These are phyloP conservation scores for Sporothrix protearum DNA, from an alignment of 2,329 filamentous ascomycete genomes.

Conservation along the genomic window DNA sequence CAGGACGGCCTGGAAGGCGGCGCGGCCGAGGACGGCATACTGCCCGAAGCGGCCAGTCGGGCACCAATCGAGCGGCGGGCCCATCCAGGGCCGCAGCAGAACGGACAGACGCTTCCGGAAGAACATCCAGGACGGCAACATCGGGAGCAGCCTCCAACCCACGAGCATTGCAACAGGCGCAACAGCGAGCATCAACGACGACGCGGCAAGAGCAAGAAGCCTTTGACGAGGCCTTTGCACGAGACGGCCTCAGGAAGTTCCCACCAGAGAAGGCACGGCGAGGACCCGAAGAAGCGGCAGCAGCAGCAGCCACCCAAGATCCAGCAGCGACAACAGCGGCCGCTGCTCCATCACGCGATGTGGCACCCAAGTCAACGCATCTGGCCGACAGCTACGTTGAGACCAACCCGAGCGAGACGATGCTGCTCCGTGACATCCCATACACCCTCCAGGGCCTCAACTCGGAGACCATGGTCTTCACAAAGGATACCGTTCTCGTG, in stretches of 20 bases:
- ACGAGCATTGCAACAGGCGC: not conserved
- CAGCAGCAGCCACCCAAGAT: conserved; percentile 24
- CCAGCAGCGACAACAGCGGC: conserved; percentile 31
- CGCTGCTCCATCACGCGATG: conserved; percentile 35
- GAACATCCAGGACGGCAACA: not conserved
- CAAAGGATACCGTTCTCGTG: conserved; percentile 64
- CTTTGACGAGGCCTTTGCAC: conserved; percentile 53
- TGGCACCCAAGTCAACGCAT: conserved; percentile 55
- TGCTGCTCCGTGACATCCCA: conserved; percentile 73
- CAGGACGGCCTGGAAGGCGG: conserved; percentile 19
- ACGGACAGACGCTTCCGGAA: not conserved
- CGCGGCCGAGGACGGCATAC: conserved; percentile 33
- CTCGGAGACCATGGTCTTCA: conserved; percentile 77
- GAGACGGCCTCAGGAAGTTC: conserved; percentile 48
- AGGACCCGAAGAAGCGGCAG: conserved; percentile 37
- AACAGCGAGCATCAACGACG: conserved; percentile 28
- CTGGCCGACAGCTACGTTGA: conserved; percentile 56
- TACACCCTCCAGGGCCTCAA: conserved; percentile 92
- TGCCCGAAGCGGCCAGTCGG: conserved; percentile 37
- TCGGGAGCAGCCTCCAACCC: not conserved
- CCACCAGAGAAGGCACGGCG: conserved; percentile 42
- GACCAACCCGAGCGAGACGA: conserved; percentile 60
- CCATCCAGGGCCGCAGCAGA: conserved; percentile 2
- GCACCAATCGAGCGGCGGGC: conserved; percentile 46
- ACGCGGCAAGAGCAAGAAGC: conserved; percentile 47